Conservation (phyloP, 129 eudicot species). For the Pittosporum tobira region DNA sequence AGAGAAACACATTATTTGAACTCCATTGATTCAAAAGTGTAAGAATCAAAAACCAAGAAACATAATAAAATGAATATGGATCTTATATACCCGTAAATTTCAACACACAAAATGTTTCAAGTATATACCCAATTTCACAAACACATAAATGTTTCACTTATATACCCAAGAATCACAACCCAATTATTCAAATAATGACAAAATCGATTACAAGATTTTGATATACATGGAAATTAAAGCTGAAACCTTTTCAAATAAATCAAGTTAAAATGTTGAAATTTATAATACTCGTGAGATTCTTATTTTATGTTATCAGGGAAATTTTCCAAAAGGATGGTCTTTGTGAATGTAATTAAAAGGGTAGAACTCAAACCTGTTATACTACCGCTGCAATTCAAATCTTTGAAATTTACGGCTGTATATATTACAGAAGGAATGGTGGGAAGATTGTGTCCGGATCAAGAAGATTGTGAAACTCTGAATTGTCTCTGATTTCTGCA, state of each 20-base stretch:
- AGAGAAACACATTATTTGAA: neutral
- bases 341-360: neutral
- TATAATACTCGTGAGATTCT: too few relatives aligned
- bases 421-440: too few relatives aligned
- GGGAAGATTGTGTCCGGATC: too few relatives aligned
- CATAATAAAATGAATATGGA: too few relatives aligned
- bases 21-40: neutral
- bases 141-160: too few relatives aligned
- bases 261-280: neutral
- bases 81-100: too few relatives aligned
- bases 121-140: too few relatives aligned
- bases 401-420: too few relatives aligned
- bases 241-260: neutral
- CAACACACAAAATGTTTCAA: too few relatives aligned
- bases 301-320: too few relatives aligned
- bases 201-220: neutral
- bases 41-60: neutral
- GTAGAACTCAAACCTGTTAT: conserved; percentile 4
- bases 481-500: too few relatives aligned
- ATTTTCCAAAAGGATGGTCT: neutral
- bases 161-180: neutral
- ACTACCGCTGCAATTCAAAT: neutral
- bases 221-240: neutral
- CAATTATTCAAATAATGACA: neutral
- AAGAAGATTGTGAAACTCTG: too few relatives aligned